Base-by-base conservation (phyloP, 306 rosid species). In the Trifolium subterraneum region DNA sequence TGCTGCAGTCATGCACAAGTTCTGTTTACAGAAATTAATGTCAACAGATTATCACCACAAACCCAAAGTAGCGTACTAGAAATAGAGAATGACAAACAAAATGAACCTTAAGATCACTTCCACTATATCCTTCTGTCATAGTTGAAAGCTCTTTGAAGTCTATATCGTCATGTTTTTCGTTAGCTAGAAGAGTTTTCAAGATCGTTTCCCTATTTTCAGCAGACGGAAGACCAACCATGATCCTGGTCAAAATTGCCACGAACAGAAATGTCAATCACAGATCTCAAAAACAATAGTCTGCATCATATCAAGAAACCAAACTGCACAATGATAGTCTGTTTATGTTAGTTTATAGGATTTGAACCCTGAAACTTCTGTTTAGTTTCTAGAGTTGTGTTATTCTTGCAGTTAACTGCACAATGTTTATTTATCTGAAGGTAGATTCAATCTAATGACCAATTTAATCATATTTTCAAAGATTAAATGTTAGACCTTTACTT, bases 81-180 rank as follows among this genome's bases (percentile, higher is more conserved):
- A 59, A 27, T 59, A 6, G 39, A 60, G 68, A 70, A 16, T 10
- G 19, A 63, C 25, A 7, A 33, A 71, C 48, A 45, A 84, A 65
- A 42, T 65, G 60, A 50, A 92, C 99, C 97, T 95, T 95, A 10
- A 95, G 96, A 82, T 95, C 99, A 78, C 98, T 95, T 74, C 98
- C 99, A 78, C 86, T 95, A 38, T 78, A 95, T 64, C 99, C 99
- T 80, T 89, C 89, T 15, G 96, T 92, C 86, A 88, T 89, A 64
- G 67, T 44, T 68, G 96, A 92, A 38, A 92, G 96, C 78, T 86
- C 97, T 79, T 89, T 88, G 44, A 83, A 92, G 83, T 89, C 90
- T 5, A 92, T 61, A 81, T 80, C 79, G 70, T 89, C 93, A 22
- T 70, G 76, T 47, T 80, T 86, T 75, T 92, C 97, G 83, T 92